phyloP scores from a whole-genome alignment of 495 filamentous ascomycete genomes.

The Tuber indicum region DNA sequence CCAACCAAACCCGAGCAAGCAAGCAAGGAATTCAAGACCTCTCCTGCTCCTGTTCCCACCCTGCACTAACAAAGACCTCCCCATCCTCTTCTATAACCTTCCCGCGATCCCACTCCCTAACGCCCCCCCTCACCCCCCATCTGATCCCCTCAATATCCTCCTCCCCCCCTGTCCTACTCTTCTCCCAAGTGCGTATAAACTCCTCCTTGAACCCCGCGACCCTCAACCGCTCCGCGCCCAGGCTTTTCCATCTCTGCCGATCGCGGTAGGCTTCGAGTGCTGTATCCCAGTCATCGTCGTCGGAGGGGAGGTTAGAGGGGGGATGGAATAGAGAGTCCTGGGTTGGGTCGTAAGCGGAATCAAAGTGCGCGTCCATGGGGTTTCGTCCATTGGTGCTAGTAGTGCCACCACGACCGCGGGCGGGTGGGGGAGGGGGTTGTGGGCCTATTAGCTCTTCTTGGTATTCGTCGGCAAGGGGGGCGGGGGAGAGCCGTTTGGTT shows the following conservation, averaged over 20 bases:
- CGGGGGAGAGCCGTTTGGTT: background rate
- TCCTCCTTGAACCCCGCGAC: slow-evolving; percentile 66
- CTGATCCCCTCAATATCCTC: slow-evolving; percentile 62
- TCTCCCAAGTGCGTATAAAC: slow-evolving; percentile 72
- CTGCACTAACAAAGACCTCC: slow-evolving; percentile 50
- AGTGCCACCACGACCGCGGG: slow-evolving; percentile 64
- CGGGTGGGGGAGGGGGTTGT: slow-evolving; percentile 52
- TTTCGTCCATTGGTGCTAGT: slow-evolving; percentile 48
- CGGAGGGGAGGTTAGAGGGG: slow-evolving; percentile 44
- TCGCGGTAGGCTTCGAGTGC: slow-evolving; percentile 76
- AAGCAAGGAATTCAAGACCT: background rate
- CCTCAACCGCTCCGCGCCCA: slow-evolving; percentile 69
- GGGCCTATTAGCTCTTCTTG: slow-evolving; percentile 77
- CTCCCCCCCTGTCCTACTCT: slow-evolving; percentile 49
- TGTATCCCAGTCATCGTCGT: slow-evolving; percentile 68
- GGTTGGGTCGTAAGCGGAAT: slow-evolving; percentile 66
- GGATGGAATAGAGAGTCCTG: slow-evolving; percentile 47
- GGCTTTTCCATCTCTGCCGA: slow-evolving; percentile 69
- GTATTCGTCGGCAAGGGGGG: slow-evolving; percentile 49
- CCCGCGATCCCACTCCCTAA: slow-evolving; percentile 85
- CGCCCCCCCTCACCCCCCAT: slow-evolving; percentile 73
- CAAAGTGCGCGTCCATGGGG: slow-evolving; percentile 75
- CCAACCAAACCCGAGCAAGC: background rate
- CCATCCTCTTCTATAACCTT: slow-evolving; percentile 67
- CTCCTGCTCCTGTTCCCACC: slow-evolving; percentile 40